Base-by-base conservation (phyloP, 2,329 filamentous ascomycete species). In the Colletotrichum incanum region DNA sequence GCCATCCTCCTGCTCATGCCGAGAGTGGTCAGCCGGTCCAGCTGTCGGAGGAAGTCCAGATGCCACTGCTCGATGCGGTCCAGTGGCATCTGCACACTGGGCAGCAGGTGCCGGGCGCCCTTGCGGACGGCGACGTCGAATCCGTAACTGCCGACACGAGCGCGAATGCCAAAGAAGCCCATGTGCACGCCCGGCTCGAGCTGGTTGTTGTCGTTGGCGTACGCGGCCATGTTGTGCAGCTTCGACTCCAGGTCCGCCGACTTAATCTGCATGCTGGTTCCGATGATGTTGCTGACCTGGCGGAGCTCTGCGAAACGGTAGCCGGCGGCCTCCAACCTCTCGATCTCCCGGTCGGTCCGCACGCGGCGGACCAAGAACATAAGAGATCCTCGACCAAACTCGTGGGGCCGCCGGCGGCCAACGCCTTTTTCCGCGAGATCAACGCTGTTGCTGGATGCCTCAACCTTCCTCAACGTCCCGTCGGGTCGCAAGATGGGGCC, bases 281-380 rank as follows among this genome's bases (percentile, higher is more conserved):
- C 89, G 74, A 97, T 90, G 52, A 90, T 89, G 23, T 89, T 86
- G 16, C 90, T 87, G 37, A 97, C 92, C 73, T 94, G 91, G 67
- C 88, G 87, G 16, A 91, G 82, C 43, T 90, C 87, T 2, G 93
- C 93, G 76, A 97, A 97, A n/a, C 93, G 90, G 80, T 92, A 97
- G 1, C 95, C 94, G 14, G 89, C 84, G 1, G 93, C 90, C 74
- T 92, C 88, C 18, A 97, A 86, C 37, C 88, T 87, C 63, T 89
- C 86, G 0, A 89, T 86, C 45, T 95, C 93, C 0, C 87, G 84
- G 43, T 85, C 84, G 43, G 82, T 84, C 43, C 86, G 85, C 1
- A 93, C 86, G 54, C 87, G 87, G 14, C 91, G 92, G 7, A 95
- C 92, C 12, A 97, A 87, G 76, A 97, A 95, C 79, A 98, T 89